phyloP scores from a whole-genome alignment of 768 basidiomycete genomes.

The Rickenella mellea region DNA sequence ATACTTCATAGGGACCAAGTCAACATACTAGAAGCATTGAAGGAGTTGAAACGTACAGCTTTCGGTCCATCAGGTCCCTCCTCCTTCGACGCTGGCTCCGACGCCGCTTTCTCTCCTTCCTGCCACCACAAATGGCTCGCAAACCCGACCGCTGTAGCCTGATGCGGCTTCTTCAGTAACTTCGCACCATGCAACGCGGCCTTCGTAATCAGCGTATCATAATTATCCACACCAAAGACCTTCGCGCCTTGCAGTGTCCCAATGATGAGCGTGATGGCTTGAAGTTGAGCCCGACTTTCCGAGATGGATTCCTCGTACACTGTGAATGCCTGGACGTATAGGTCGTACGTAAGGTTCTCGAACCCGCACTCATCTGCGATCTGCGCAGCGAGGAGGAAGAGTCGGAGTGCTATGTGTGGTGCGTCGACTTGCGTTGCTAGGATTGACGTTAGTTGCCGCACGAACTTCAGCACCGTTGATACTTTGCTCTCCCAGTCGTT shows the following conservation, averaged over 20 bases:
- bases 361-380: constrained; percentile 91
- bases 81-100: constrained; percentile 34
- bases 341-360: constrained; percentile 93
- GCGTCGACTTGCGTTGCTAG: constrained; percentile 91
- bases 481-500: constrained; percentile 81
- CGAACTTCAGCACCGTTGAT: constrained; percentile 86
- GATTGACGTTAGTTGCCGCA: constrained; percentile 86
- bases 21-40: background rate
- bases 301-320: constrained; percentile 98
- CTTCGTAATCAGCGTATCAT: constrained; percentile 96
- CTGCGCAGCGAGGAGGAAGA: constrained; percentile 94
- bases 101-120: constrained; percentile 42
- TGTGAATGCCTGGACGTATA: constrained; percentile 95
- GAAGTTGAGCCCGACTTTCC: constrained; percentile 89
- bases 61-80: constrained; percentile 23
- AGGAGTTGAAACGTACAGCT: constrained; percentile 39
- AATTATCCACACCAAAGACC: constrained; percentile 92
- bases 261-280: constrained; percentile 95
- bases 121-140: constrained; percentile 99
- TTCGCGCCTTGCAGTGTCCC: constrained; percentile 79
- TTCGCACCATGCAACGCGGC: constrained; percentile 97
- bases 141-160: constrained; percentile 86
- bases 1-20: constrained; percentile 33
- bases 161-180: constrained; percentile 95
- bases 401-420: constrained; percentile 81